Conservation (phyloP, 78 protist genomes). For the Dictyostelium brefeldianum region DNA sequence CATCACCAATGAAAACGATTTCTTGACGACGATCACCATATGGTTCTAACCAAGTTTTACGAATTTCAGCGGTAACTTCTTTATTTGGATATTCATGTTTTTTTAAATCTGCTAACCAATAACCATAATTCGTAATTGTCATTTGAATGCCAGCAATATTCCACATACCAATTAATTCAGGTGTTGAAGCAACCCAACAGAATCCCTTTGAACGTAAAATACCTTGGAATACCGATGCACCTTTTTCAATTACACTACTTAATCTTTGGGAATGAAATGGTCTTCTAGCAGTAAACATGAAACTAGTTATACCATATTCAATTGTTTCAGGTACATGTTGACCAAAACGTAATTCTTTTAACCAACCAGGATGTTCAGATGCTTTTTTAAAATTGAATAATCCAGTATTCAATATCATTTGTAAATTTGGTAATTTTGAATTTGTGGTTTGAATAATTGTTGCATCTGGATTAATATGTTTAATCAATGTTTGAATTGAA, state of each 20-base stretch:
- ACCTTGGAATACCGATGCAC: neutral
- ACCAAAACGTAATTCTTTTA: constrained; percentile 71
- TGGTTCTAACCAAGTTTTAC: constrained; percentile 37
- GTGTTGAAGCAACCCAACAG: constrained; percentile 76
- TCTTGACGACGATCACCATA: constrained; percentile 87
- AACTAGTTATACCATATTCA: constrained; percentile 91
- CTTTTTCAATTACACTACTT: constrained; percentile 7
- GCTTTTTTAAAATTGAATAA: constrained; percentile 82
- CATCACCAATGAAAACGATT: constrained; percentile 94
- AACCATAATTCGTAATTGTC: constrained; percentile 14
- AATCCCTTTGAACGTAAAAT: constrained; percentile 78
- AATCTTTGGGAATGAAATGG: constrained; percentile 93
- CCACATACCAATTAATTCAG: constrained; percentile 60
- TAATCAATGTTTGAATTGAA: constrained; percentile 14
- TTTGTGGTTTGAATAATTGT: constrained; percentile 44
- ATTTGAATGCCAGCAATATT: constrained; percentile 32
- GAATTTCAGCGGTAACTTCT: constrained; percentile 14
- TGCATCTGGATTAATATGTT: constrained; percentile 81
- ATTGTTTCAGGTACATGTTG: constrained; percentile 86
- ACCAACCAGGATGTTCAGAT: constrained; percentile 86
- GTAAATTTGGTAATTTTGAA: constrained; percentile 51
- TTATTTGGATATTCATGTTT: constrained; percentile 52
- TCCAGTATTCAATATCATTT: constrained; percentile 83
- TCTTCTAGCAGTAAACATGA: constrained; percentile 84
- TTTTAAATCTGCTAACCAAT: constrained; percentile 78